Evolutionary conservation across 208 protist species (phyloP), one percentile per base, ranked within the genome.

Genomic region (Crithidia acanthocephali): DNA sequence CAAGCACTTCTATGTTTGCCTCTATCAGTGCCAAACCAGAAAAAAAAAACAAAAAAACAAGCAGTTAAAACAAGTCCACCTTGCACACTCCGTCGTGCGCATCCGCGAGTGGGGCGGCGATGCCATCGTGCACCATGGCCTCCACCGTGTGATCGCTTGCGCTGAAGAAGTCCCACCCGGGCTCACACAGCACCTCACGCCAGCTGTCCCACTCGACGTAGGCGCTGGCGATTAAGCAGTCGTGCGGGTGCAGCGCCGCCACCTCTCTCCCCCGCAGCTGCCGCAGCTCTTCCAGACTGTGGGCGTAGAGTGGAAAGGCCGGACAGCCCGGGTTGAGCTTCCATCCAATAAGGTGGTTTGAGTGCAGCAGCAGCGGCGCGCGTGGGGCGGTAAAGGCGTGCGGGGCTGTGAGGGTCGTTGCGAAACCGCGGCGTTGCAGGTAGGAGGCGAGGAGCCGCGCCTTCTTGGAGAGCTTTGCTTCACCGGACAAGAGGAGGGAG

Each of bases 121-220:
- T 35, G n/a, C 60, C 67, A 7, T 83, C 80, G 37, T 57, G n/a
- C 53, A 95, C 40, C 25, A 90, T 62, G 16, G 60, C 64, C 28
- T 83, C 75, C 1, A 87, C 44, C 0, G 85, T 55, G 10, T 66
- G 68, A 48, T 86, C 86, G 27, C 81, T 76, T 13, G 66, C 83
- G 16, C 50, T 28, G 63, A 86, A 82, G 69, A 83, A 57, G 52
- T 81, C 74, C 84, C 86, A 92, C 13, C 85, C 90, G 1, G 90
- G 90, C 72, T 95, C 90, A 42, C 74, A 65, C 20, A 81, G 52
- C 20, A 87, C 78, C 66, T 95, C 86, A 6, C 78, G 79, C 86
- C 85, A 92, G 79, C 84, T 86, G 64, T 92, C 90, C 90, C 90
- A 95, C 74, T 95, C 85, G n/a, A 68, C 83, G 72, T 86, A 86